Percentiles rank a stretch among this genome's conserved stretches.
phyloP scores from a whole-genome alignment of 352 stramenopile genomes.

The Globisporangium parvum region DNA sequence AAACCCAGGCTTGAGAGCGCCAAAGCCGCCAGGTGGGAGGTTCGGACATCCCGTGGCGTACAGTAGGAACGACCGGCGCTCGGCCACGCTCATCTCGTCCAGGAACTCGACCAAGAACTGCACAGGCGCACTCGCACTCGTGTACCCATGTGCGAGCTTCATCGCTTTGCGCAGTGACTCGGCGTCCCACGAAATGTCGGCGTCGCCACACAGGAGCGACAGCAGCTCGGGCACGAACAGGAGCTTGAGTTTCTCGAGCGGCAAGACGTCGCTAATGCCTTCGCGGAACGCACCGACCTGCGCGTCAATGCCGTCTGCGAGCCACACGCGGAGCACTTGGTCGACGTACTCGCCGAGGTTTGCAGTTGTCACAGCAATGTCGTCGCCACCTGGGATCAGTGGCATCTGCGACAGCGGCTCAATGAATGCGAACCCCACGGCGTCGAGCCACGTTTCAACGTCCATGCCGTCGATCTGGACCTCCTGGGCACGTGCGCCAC shows the following conservation, averaged over 20 bases:
- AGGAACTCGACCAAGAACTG: constrained; percentile 66
- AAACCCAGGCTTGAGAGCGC: constrained; percentile 60
- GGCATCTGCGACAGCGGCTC: constrained; percentile 73
- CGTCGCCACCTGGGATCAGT: constrained; percentile 34
- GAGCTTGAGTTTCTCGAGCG: constrained; percentile 61
- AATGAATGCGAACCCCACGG: constrained; percentile 67
- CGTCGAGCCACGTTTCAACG: constrained; percentile 50
- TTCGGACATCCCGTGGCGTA: constrained; percentile 84
- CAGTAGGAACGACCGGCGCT: constrained; percentile 70
- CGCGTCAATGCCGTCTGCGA: constrained; percentile 46
- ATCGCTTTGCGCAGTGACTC: constrained; percentile 60
- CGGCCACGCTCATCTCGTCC: constrained; percentile 46
- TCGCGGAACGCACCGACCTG: constrained; percentile 76
- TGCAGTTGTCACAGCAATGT: constrained; percentile 37
- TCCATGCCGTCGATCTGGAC: constrained; percentile 59
- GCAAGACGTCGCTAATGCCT: constrained; percentile 66
- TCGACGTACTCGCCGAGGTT: constrained; percentile 59
- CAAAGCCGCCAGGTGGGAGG: constrained; percentile 64
- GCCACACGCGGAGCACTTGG: constrained; percentile 53
- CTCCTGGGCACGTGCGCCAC: constrained; percentile 14
- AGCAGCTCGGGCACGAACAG: constrained; percentile 66
- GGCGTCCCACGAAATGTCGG: constrained; percentile 64
- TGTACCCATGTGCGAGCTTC: constrained; percentile 82
- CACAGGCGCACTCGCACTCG: constrained; percentile 61
- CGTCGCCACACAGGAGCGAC: constrained; percentile 60